Evolutionary conservation across 495 filamentous ascomycete species (phyloP).

Genomic region (Talaromyces wortmannii): DNA sequence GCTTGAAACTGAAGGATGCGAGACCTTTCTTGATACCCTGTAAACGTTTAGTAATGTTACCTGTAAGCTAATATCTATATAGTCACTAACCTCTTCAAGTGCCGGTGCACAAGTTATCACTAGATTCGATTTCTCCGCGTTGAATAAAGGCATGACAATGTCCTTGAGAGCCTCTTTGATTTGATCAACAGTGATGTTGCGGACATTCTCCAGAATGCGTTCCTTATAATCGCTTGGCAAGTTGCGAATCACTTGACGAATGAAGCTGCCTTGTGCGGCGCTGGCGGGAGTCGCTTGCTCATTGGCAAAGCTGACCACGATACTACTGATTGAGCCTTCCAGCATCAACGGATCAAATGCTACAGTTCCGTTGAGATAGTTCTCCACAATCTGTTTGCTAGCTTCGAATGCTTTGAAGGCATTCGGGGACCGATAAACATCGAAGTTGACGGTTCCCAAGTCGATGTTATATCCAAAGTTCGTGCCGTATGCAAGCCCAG

Average conservation of each 20-base stretch:
- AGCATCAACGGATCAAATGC: conserved; percentile 74
- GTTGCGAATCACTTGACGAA: conserved; percentile 69
- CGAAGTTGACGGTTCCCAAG: conserved; percentile 70
- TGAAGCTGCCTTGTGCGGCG: conserved; percentile 76
- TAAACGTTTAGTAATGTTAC: background rate
- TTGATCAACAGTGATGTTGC: conserved; percentile 68
- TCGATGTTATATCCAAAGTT: conserved; percentile 68
- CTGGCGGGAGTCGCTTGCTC: conserved; percentile 75
- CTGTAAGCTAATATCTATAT: background rate
- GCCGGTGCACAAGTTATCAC: conserved; percentile 83
- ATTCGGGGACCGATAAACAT: conserved; percentile 84
- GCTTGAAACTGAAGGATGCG: conserved; percentile 66
- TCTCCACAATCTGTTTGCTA: conserved; percentile 66
- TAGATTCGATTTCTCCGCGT: conserved; percentile 68
- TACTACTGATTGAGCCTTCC: conserved; percentile 83
- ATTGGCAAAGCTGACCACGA: conserved; percentile 78
- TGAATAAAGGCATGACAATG: conserved; percentile 72
- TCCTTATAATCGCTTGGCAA: conserved; percentile 74
- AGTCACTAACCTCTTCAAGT: conserved; percentile 66
- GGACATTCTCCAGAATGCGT: conserved; percentile 66
- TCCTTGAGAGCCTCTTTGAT: conserved; percentile 69
- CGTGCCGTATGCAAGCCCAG: conserved; percentile 84
- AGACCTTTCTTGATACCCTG: conserved; percentile 69
- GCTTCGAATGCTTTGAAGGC: conserved; percentile 79
- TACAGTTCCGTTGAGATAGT: conserved; percentile 50